phyloP scores from a whole-genome alignment of 139 green algal species.

The Nannochloris sp. region DNA sequence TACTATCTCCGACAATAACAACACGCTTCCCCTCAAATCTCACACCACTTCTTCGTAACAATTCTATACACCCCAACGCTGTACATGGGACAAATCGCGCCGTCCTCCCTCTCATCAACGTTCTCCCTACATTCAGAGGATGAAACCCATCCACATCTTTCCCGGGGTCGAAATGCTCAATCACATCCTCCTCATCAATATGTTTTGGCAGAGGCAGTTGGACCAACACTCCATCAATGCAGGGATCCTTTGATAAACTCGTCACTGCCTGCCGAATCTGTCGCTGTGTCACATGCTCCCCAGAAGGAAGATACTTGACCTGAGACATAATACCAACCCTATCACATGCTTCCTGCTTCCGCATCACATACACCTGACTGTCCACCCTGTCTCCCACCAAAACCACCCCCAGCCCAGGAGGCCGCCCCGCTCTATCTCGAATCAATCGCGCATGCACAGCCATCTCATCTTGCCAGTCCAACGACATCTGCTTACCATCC shows the following conservation, averaged over 20 bases:
- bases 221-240: constrained; percentile 92
- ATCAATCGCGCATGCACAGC: constrained; percentile 21
- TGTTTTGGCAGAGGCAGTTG: constrained; percentile 91
- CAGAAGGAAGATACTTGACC: constrained; percentile 27
- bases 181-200: constrained; percentile 80
- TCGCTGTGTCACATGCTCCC: constrained; percentile 28
- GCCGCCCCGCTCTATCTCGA: constrained; percentile 16
- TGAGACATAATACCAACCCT: constrained; percentile 21
- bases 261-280: constrained; percentile 38
- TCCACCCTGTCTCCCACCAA: constrained; percentile 86
- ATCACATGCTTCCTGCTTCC: constrained; percentile 81
- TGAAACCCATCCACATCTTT: constrained; percentile 98
- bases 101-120: constrained; percentile 19
- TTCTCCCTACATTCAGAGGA: constrained; percentile 82
- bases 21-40: constrained; percentile 47
- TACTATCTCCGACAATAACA: constrained; percentile 83
- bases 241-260: constrained; percentile 61
- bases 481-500: constrained; percentile 11
- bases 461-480: constrained; percentile 31
- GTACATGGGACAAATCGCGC: constrained; percentile 66
- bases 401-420: constrained; percentile 80
- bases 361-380: constrained; percentile 83
- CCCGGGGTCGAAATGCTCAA: constrained; percentile 65
- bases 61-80: constrained; percentile 52
- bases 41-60: constrained; percentile 44